A percentile compares a stretch with the other conserved stretches of the same genome.
Conservation (phyloP, 1,284 basidiomycete species). For the Nidula niveotomentosa region DNA sequence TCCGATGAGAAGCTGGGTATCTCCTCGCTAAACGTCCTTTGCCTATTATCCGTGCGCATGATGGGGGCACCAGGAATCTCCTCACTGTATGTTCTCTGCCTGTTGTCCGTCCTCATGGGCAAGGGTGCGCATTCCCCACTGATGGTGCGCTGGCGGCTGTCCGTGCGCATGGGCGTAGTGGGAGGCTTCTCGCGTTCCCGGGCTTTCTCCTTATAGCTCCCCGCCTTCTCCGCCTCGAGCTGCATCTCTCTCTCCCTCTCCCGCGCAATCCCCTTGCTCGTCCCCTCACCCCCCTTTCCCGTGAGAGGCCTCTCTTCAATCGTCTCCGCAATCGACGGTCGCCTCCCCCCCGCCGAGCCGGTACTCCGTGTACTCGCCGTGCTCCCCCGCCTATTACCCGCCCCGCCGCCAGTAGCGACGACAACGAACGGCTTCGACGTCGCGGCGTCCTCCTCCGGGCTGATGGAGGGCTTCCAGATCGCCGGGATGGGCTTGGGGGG, state of each 20-base stretch:
- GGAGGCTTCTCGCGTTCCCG: constrained; percentile 13
- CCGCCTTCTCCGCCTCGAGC: constrained; percentile 13
- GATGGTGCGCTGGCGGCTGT: too few relatives aligned
- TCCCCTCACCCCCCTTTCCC: background rate
- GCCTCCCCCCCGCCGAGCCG: constrained; percentile 17
- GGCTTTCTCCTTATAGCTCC: constrained; percentile 8
- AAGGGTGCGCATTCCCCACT: too few relatives aligned
- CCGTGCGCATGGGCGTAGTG: too few relatives aligned
- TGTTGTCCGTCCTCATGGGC: too few relatives aligned
- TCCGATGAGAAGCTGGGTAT: background rate
- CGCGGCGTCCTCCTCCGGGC: constrained; percentile 2
- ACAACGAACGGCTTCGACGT: constrained; percentile 5
- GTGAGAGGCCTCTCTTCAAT: constrained; percentile 17
- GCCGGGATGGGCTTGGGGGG: constrained; percentile 2
- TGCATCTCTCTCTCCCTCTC: constrained; percentile 8
- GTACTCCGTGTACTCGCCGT: constrained; percentile 22
- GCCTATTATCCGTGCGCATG: too few relatives aligned
- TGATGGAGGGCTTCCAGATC: constrained; percentile 1
- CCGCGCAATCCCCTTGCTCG: constrained; percentile 5
- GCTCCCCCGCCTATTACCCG: constrained; percentile 15
- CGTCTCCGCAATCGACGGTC: constrained; percentile 14
- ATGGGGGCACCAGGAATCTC: too few relatives aligned
- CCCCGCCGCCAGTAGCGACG: constrained; percentile 6
- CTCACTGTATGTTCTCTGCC: too few relatives aligned
- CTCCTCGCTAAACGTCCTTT: too few relatives aligned